Evolutionary conservation across 306 rosid genomes (phyloP).

Genomic region (Rubus idaeus): DNA sequence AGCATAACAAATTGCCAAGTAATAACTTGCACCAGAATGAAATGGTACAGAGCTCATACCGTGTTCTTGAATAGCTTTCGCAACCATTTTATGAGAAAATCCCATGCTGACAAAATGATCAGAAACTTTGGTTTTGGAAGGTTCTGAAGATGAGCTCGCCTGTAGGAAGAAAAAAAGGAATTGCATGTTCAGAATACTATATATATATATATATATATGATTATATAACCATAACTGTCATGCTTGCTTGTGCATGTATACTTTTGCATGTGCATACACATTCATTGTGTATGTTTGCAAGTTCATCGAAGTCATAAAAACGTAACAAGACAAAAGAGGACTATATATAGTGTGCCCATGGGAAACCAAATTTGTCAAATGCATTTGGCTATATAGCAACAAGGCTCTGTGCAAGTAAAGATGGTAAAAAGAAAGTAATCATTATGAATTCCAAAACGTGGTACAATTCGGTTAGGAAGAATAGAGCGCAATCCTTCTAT

Average conservation of each 20-base stretch:
- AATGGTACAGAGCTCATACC: constrained; percentile 49
- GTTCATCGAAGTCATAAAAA: neutral
- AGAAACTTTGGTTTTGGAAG: constrained; percentile 59
- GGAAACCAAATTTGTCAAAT: neutral
- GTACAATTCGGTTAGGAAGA: no score
- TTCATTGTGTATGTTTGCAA: neutral
- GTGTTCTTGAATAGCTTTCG: constrained; percentile 66
- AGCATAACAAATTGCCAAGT: constrained; percentile 12
- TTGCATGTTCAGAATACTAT: constrained; percentile 26
- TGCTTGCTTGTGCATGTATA: no score
- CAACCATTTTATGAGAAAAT: constrained; percentile 65
- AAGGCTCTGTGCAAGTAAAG: neutral
- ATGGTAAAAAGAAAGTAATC: neutral
- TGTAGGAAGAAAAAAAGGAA: constrained; percentile 29
- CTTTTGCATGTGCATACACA: no score
- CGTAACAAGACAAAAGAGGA: neutral
- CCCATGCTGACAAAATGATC: constrained; percentile 77
- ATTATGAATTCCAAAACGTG: neutral
- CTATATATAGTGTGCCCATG: neutral
- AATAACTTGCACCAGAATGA: constrained; percentile 16
- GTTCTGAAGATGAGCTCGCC: constrained; percentile 66
- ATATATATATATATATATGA: constrained; percentile 19
- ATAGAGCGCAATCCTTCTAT: no score
- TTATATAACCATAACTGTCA: neutral
- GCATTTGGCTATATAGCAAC: neutral